Base-by-base conservation (phyloP, 495 filamentous ascomycete species). In the Xylaria castorea region DNA sequence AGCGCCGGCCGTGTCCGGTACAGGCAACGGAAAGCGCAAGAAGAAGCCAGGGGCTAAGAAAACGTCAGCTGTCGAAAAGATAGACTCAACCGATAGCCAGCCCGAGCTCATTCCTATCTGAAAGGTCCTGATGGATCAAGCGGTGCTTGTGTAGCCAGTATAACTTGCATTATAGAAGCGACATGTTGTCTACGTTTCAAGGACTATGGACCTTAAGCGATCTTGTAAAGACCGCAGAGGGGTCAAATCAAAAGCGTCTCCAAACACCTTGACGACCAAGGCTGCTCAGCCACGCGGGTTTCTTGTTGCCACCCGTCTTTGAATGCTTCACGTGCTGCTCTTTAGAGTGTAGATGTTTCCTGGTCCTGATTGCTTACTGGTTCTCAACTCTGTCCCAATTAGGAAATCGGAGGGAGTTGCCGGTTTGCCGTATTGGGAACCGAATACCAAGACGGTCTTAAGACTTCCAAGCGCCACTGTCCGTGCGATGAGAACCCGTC, bases 1-100 rank as follows among this genome's bases (percentile, higher is more conserved):
- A 70, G 90, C 87, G n/a, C 89, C 89, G 44, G 63, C 76, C 51
- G 80, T 80, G 9, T 76, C 78, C 11, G 82, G 77, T 38, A 66
- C 70, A 20, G 80, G 80, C 38, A 78, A 32, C n/a, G 64, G 73
- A 22, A 76, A 80, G 27, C 78, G 79, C 70, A 86, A 83, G 78
- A 84, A 82, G 72, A 83, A 83, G 73, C 80, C 80, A 75, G 80
- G 76, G 34, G 68, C 61, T 34, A 83, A 77, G 70, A 80, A 76
- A 50, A 55, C 32, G 44, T 11, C 71, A 16, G 4, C 63, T 20
- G 40, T 40, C 11, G 70, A 72, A 30, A 58, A 72, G 51, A 38
- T 30, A 16, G 53, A 67, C 27, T 20, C 40, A 32, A 42, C 6
- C 42, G 53, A 44, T 44, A 18, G 40, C 40, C 46, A 53, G 20